Conservation (phyloP, 352 stramenopile species). For the Peronospora belbahrii region DNA sequence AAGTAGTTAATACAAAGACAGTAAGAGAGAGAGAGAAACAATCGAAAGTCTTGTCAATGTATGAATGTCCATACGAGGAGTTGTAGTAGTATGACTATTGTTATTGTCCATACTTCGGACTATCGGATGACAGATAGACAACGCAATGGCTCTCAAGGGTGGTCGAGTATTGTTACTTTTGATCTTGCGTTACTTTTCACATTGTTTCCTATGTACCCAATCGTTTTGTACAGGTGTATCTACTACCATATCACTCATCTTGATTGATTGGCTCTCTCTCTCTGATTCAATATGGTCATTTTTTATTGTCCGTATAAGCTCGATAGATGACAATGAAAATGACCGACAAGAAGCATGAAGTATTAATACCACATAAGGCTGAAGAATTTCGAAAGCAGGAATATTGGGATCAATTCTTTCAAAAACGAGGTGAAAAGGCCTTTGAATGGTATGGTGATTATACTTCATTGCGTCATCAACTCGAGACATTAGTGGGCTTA, state of each 20-base stretch:
- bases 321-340: constrained; percentile 11
- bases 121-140: too few species aligned
- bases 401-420: constrained; percentile 74
- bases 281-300: too few species aligned
- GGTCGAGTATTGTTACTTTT: neutral
- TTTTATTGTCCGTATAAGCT: too few species aligned
- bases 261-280: too few species aligned
- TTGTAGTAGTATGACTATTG: too few species aligned
- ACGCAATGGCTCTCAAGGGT: too few species aligned
- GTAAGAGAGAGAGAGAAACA: too few species aligned
- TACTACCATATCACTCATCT: too few species aligned
- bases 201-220: neutral
- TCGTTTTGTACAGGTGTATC: constrained; percentile 8
- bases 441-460: constrained; percentile 83
- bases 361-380: constrained; percentile 38
- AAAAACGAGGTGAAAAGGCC: constrained; percentile 53
- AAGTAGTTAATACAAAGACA: too few species aligned
- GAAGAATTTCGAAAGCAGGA: constrained; percentile 61
- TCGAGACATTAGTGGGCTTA: constrained; percentile 31
- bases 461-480: constrained; percentile 22
- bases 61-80: too few species aligned
- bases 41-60: too few species aligned
- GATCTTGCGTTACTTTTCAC: constrained; percentile 1
- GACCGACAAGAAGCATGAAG: constrained; percentile 17
- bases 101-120: too few species aligned